Evolutionary conservation across 371 early-diverging fungal species (phyloP), one percentile per base, ranked within the genome.

Genomic region (Lichtheimia hyalospora): DNA sequence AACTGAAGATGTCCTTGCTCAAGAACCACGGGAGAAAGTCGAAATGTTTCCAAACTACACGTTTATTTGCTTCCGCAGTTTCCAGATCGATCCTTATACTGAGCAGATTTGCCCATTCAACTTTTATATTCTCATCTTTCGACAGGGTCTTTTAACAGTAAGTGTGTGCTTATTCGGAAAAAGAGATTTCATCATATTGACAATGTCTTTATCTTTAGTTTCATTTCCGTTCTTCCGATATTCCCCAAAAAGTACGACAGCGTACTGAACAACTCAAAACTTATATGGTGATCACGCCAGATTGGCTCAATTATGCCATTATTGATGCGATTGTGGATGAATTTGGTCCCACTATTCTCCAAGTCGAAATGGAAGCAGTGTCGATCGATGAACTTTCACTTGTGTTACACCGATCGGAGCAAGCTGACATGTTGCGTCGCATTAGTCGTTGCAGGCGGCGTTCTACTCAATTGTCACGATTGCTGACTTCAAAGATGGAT

Each of bases 381-480:
- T 69, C 86, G 0, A 91, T 95, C 54, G 96, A 95, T 65, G 96
- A 95, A 56, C 77, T 95, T 1, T 93, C 93, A 0, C 64, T 95
- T 18, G 84, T 92, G 13, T 63, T 94, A 3, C 76, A 63, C 16
- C 75, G 86, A 56, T 74, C 81, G 2, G 95, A 94, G 68, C 92
- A 92, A 60, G 66, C 80, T 5, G 96, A 95, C 70, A 94, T 95
- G 95, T 68, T 95, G 40, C 79, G 88, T 48, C 84, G 95, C 0
- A 94, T 95, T 57, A 91, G 93, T 58, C 83, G 84, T 6, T 91
- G 89, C 15, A 80, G 96, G n/a, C 91, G 91, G 60, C 75, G 82
- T 20, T 89, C 93, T 1, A 90, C 89, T 65, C 82, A 82, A 63
- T 72, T 94, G 12, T 56, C 89, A 52, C 75, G 95, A 1, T 71